Evolutionary conservation across 2,329 filamentous ascomycete genomes (phyloP).

Genomic region (Hymenoscyphus salicellus): DNA sequence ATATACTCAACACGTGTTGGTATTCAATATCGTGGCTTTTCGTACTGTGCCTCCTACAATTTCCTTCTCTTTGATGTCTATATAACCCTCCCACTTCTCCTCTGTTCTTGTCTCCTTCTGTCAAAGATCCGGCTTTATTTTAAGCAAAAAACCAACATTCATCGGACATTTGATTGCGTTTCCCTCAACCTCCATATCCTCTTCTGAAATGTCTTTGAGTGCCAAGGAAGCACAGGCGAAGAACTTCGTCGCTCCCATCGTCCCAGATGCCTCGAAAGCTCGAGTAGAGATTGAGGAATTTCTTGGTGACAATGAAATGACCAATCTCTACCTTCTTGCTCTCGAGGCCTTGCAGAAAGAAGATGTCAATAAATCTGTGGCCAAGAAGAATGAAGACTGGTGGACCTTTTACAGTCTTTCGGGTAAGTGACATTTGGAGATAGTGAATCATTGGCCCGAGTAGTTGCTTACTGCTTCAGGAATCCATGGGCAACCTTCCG

Average conservation of each 20-base stretch:
- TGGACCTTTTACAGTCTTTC: slow-evolving; percentile 5
- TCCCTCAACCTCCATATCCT: not conserved
- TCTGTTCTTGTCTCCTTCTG: not conserved
- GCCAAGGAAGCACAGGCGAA: slow-evolving; percentile 4
- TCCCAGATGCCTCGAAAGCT: slow-evolving; percentile 1
- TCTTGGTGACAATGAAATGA: slow-evolving; percentile 6
- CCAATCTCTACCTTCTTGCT: slow-evolving; percentile 5
- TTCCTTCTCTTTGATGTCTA: not conserved
- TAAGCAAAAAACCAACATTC: not conserved
- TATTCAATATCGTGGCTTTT: not conserved
- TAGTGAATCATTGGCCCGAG: not conserved
- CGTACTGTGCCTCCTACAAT: not conserved
- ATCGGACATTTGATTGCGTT: not conserved
- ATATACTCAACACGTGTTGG: not conserved
- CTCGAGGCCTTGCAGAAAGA: slow-evolving; percentile 5
- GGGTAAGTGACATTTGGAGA: not conserved
- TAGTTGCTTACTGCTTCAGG: not conserved
- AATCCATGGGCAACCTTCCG: slow-evolving; percentile 6
- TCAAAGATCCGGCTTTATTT: not conserved
- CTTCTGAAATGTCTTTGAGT: not conserved
- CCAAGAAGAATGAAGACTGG: slow-evolving; percentile 8
- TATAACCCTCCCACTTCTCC: not conserved
- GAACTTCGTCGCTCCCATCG: slow-evolving; percentile 1
- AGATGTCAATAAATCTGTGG: not conserved
- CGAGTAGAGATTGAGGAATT: slow-evolving; percentile 8